Evolutionary conservation across 352 stramenopile genomes (phyloP).

Genomic region (Blastocystis sp.): DNA sequence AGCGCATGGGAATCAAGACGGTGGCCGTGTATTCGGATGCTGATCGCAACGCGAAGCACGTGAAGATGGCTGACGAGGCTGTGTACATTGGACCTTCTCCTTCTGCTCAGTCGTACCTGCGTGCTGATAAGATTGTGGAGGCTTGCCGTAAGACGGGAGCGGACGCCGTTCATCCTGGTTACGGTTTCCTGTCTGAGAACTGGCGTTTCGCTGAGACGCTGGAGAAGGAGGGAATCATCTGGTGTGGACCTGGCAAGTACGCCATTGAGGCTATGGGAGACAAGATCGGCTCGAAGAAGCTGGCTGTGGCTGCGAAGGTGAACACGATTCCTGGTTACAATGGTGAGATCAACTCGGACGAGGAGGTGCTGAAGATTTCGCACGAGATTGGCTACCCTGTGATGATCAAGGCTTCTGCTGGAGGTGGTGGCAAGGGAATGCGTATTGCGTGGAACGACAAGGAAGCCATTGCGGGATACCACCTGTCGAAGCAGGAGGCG

Average conservation of each 20-base stretch:
- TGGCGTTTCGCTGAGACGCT: slow-evolving; percentile 73
- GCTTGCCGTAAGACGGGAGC: slow-evolving; percentile 74
- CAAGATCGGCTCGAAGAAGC: slow-evolving; percentile 85
- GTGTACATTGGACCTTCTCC: slow-evolving; percentile 71
- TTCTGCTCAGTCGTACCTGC: slow-evolving; percentile 76
- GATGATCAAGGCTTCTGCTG: slow-evolving; percentile 89
- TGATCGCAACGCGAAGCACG: slow-evolving; percentile 72
- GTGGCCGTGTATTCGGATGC: slow-evolving; percentile 83
- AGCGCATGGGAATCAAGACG: slow-evolving; percentile 77
- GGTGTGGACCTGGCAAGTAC: slow-evolving; percentile 73
- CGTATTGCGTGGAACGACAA: slow-evolving; percentile 74
- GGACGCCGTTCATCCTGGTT: slow-evolving; percentile 82
- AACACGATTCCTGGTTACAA: slow-evolving; percentile 85
- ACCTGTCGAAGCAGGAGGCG: slow-evolving; percentile 70
- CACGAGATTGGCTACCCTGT: slow-evolving; percentile 86
- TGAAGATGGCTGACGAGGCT: slow-evolving; percentile 67
- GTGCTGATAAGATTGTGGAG: slow-evolving; percentile 76
- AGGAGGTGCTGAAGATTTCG: slow-evolving; percentile 74
- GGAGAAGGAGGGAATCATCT: slow-evolving; percentile 71
- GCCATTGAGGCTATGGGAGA: slow-evolving; percentile 82
- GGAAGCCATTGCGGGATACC: slow-evolving; percentile 59
- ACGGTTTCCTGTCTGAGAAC: slow-evolving; percentile 88
- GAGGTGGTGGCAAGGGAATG: slow-evolving; percentile 89
- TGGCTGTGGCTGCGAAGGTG: slow-evolving; percentile 79
- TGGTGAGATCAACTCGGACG: slow-evolving; percentile 68